Conservation (phyloP, 208 protist genomes). For the Trypanosoma scelopori region DNA sequence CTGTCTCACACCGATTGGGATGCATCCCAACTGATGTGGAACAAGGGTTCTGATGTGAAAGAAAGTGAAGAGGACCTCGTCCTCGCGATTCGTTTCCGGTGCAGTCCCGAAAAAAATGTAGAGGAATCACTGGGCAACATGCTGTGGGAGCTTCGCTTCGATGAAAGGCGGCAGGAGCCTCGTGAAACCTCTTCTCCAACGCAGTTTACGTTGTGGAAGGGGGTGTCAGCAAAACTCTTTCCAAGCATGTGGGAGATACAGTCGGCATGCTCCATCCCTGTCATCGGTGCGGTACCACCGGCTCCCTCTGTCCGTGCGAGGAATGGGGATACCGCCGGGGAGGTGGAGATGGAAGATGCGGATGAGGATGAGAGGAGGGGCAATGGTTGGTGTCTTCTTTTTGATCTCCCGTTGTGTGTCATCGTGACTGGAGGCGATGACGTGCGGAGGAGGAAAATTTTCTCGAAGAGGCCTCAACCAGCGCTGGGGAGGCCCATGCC, state of each 20-base stretch:
- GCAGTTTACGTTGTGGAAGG: constrained; percentile 20
- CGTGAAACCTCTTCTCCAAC: neutral
- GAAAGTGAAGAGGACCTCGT: constrained; percentile 30
- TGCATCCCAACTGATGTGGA: constrained; percentile 17
- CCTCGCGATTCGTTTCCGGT: constrained; percentile 42
- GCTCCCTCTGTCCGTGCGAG: neutral
- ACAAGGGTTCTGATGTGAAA: constrained; percentile 4
- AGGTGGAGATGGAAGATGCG: no score
- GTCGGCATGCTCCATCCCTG: constrained; percentile 8
- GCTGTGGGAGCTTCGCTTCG: constrained; percentile 20
- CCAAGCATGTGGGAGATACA: neutral
- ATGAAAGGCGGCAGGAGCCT: constrained; percentile 2
- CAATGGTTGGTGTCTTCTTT: constrained; percentile 13
- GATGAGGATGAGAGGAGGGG: neutral
- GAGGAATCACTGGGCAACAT: neutral
- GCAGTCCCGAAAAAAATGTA: neutral
- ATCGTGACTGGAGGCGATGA: constrained; percentile 1
- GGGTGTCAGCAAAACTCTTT: neutral
- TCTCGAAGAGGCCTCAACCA: neutral
- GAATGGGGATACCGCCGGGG: no score
- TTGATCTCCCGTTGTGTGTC: constrained; percentile 25
- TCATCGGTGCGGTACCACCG: neutral
- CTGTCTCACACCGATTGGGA: constrained; percentile 38
- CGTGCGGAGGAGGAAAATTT: neutral
- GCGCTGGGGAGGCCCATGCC: neutral